These are phyloP conservation scores for Xerocomellus amylosporus DNA, from an alignment of 768 basidiomycete species.

Conservation along the genomic window DNA sequence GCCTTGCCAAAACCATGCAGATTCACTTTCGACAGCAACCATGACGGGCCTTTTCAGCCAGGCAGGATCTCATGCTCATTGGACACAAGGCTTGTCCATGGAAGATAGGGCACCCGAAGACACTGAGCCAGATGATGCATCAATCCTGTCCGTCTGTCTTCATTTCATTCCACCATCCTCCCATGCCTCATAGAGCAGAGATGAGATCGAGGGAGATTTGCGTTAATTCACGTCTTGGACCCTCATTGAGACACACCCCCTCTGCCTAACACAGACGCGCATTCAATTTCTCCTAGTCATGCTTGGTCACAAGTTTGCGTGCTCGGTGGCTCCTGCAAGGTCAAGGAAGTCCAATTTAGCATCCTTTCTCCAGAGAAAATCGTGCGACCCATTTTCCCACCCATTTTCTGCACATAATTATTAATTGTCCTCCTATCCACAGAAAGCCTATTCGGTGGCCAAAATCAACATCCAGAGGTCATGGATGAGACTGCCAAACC, in stretches of 20 bases:
- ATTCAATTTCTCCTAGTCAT: conserved; percentile 39
- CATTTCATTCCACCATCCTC: too few species aligned
- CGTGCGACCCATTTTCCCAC: conserved; percentile 39
- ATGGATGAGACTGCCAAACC: conserved; percentile 99
- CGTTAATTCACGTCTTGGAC: conserved; percentile 27
- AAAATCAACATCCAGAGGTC: conserved; percentile 97
- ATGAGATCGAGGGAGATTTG: too few species aligned
- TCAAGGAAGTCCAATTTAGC: conserved; percentile 98
- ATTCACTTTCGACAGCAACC: too few species aligned
- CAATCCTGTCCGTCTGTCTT: too few species aligned
- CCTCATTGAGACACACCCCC: neutral
- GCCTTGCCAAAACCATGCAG: too few species aligned
- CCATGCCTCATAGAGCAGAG: too few species aligned
- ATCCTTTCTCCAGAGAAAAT: conserved; percentile 99
- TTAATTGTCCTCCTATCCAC: conserved; percentile 22
- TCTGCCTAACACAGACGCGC: conserved; percentile 16
- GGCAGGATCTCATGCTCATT: too few species aligned
- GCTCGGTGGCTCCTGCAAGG: conserved; percentile 91
- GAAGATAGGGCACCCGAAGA: too few species aligned
- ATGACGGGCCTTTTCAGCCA: too few species aligned
- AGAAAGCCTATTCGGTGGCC: conserved; percentile 99
- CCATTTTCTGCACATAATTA: neutral
- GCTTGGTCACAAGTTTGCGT: conserved; percentile 89
- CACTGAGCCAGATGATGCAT: too few species aligned
- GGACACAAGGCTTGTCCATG: too few species aligned